Evolutionary conservation across 176 grass and related monocot species (phyloP), one percentile per base, ranked within the genome.

Genomic region (Eremochloa ophiuroides): DNA sequence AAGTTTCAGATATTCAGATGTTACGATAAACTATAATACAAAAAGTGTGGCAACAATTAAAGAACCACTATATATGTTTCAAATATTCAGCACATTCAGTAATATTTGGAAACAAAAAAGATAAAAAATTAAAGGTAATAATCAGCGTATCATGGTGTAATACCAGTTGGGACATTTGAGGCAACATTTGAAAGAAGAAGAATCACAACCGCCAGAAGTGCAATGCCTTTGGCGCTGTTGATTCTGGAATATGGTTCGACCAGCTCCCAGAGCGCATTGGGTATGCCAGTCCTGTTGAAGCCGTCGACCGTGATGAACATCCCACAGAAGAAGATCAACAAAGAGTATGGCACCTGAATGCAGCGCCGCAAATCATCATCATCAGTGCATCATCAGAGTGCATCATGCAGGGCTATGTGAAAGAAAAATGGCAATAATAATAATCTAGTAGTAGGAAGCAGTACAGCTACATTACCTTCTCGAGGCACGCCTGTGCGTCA

Each of bases 231-330:
- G 10, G 83, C 78, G 33, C 79, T 95, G 8, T 95, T 73, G 41
- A 99, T 95, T 69, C 87, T 88, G 2, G 96, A 85, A 4, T 95
- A 46, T 3, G 96, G 96, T n/a, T 99, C 93, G 7, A 99, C 90
- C 4, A 89, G 56, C 38, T 99, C 91, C 96, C 96, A 99, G 7
- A 99, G 75, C 17, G 91, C 74, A 34, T 88, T 93, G 4, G 96
- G 96, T 60, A 99, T 93, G 30, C 96, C 96, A 0, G 96, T 99
- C 84, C 35, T 89, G 70, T 98, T 98, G 85, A 98, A 98, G 8
- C 95, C 95, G 11, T 84, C 95, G 13, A 98, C 95, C 18, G 95
- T 98, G 35, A 98, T 98, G 87, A 98, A 98, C 95, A 98, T 98
- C 44, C 95, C 95, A 27, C 92, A 98, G 70, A 98, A 98, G 86